Evolutionary conservation across 1,284 basidiomycete species (phyloP), one percentile per base, ranked within the genome.

Genomic region (Bondarzewia mesenterica): DNA sequence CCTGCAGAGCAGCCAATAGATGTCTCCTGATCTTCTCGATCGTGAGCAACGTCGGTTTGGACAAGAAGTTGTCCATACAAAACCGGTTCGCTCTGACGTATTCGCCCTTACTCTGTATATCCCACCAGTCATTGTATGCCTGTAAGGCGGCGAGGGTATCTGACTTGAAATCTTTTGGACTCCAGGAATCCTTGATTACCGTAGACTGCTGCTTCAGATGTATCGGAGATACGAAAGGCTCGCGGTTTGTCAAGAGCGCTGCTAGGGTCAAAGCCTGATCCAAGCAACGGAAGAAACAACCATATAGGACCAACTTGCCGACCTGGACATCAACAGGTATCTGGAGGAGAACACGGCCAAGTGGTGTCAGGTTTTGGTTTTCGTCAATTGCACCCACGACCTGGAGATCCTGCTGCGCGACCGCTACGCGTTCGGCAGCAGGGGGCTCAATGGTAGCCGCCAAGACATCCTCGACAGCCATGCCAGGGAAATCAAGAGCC

Each of bases 201-300:
- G 80, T 68, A 2, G 86, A 77, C 57, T 85, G 76, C 21, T 66
- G 61, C 61, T 82, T 85, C 45, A 82, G 67, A 47, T 82, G 78
- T 63, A 85, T 76, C 0, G 93, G 93, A 0, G 85, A 80, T 46
- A 95, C 67, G 74, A 97, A 97, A 3, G 93, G 93, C 58, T 95
- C 93, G 35, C 93, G 83, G 60, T 89, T 90, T 7, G 90, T 87
- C 56, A 96, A 67, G 56, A 96, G 88, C 1, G 93, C 91, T 5
- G 93, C 93, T 37, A 98, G 76, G 3, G 90, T 91, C 45, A 97
- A 68, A 0, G 92, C 91, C 40, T 87, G 84, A 61, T 96, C 91
- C 47, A 97, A 72, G 66, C 93, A 97, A 50, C 89, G 81, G 82
- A 96, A 96, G 72, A 97, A 92, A 56, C 87, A 85, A 35, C 93